A percentile compares a stretch with the other conserved stretches of the same genome.
Evolutionary conservation across 805 yeast genomes (phyloP).

Genomic region (Wilhelminamyces savonicus): DNA sequence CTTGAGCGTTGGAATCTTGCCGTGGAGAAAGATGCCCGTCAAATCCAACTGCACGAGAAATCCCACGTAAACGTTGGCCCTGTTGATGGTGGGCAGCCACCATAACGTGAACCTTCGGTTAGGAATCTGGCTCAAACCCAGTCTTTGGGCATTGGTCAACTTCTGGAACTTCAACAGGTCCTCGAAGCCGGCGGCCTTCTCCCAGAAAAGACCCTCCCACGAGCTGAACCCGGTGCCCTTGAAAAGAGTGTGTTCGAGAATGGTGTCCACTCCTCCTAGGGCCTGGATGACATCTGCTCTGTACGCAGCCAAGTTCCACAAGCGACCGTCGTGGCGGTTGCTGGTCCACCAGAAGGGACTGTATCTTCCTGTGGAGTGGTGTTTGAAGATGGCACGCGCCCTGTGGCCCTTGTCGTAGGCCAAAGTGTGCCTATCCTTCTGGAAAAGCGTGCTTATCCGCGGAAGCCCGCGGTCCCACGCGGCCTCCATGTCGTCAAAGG

Average conservation of each 20-base stretch:
- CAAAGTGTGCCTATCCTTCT: slow-evolving; percentile 88
- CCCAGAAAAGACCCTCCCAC: slow-evolving; percentile 99
- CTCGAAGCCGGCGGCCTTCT: slow-evolving; percentile 94
- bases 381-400: slow-evolving; percentile 70
- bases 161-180: slow-evolving; percentile 93
- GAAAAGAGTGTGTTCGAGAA: slow-evolving; percentile 88
- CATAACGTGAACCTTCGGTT: slow-evolving; percentile 94
- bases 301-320: slow-evolving; percentile 91
- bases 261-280: slow-evolving; percentile 94
- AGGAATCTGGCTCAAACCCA: slow-evolving; percentile 96
- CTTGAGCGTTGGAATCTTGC: slow-evolving; percentile 94
- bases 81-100: slow-evolving; percentile 99
- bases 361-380: slow-evolving; percentile 60
- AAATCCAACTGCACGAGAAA: slow-evolving; percentile 92
- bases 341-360: slow-evolving; percentile 98
- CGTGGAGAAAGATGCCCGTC: slow-evolving; percentile 95
- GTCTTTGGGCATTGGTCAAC: slow-evolving; percentile 93
- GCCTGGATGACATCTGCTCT: slow-evolving; percentile 96
- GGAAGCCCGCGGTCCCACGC: slow-evolving; percentile 98
- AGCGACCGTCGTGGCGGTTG: slow-evolving; percentile 86
- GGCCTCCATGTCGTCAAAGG: slow-evolving; percentile 89
- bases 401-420: slow-evolving; percentile 95
- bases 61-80: slow-evolving; percentile 98
- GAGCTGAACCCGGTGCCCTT: slow-evolving; percentile 96
- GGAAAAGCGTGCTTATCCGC: slow-evolving; percentile 89